These are phyloP conservation scores for Primulina tabacum DNA, from an alignment of 257 asterid species.

Conservation along the genomic window DNA sequence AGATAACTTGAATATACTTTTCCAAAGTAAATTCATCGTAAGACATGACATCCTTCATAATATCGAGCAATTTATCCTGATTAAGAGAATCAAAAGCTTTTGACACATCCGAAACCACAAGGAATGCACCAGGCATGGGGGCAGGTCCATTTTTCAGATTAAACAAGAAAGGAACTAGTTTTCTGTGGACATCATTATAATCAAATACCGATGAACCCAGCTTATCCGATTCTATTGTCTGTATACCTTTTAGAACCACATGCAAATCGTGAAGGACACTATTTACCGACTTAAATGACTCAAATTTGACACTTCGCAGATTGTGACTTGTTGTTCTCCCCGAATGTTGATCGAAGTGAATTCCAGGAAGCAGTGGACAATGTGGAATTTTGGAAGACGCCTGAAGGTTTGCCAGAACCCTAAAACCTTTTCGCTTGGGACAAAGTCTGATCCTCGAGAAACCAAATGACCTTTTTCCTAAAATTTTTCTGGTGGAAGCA, in stretches of 20 bases:
- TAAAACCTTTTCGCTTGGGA: conserved; percentile 69
- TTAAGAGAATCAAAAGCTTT: conserved; percentile 81
- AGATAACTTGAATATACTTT: conserved; percentile 47
- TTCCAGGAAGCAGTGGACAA: conserved; percentile 20
- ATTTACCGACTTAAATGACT: conserved; percentile 57
- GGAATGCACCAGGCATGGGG: conserved; percentile 45
- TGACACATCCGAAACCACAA: conserved; percentile 80
- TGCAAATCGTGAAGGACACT: conserved; percentile 62
- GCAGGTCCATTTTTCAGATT: conserved; percentile 41
- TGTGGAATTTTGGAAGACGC: conserved; percentile 64
- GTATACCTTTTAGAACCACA: conserved; percentile 56
- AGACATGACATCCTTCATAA: conserved; percentile 55
- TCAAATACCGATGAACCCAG: conserved; percentile 87
- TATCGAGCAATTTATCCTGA: conserved; percentile 66
- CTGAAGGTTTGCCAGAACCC: conserved; percentile 74
- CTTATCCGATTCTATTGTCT: conserved; percentile 51
- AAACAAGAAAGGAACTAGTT: conserved; percentile 58
- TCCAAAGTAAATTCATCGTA: conserved; percentile 55
- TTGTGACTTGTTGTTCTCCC: conserved; percentile 21
- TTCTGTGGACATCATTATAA: conserved; percentile 73
- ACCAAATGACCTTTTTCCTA: conserved; percentile 59
- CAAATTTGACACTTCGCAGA: conserved; percentile 24
- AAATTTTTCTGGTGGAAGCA: conserved; percentile 34
- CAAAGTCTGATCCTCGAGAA: conserved; percentile 72
- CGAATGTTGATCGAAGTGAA: conserved; percentile 21